Conservation (phyloP, 2,329 filamentous ascomycete genomes). For the Thermothelomyces thermophilus region DNA sequence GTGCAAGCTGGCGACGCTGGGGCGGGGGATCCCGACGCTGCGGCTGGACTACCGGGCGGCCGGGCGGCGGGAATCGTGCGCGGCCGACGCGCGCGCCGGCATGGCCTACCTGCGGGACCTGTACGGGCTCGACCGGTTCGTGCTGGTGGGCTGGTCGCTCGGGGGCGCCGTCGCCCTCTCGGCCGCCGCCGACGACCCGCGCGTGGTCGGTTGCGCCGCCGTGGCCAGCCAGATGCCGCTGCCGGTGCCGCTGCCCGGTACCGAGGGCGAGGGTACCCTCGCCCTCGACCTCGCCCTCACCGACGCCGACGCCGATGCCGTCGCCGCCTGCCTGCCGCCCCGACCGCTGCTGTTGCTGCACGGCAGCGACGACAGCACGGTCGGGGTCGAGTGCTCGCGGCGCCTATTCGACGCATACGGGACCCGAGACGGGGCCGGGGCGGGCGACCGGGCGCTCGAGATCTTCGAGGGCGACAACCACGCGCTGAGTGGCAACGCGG, state of each 20-base stretch:
- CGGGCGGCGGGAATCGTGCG: slow-evolving; percentile 28
- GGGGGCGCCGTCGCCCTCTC: slow-evolving; percentile 37
- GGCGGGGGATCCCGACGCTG: slow-evolving; percentile 31
- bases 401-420: slow-evolving; percentile 34
- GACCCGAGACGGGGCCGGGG: not conserved
- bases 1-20: slow-evolving; percentile 35
- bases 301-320: slow-evolving; percentile 20
- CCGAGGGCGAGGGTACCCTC: too few species aligned
- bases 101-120: slow-evolving; percentile 31
- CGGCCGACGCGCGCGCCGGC: slow-evolving; percentile 31
- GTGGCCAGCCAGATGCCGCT: slow-evolving; percentile 35
- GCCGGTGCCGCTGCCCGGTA: too few species aligned
- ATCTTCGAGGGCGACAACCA: slow-evolving; percentile 38
- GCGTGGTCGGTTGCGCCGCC: slow-evolving; percentile 31
- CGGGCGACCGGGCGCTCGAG: slow-evolving; percentile 28
- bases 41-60: slow-evolving; percentile 34
- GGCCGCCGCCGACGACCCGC: slow-evolving; percentile 28
- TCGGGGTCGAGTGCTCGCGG: slow-evolving; percentile 31
- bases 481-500: slow-evolving; percentile 33
- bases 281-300: too few species aligned
- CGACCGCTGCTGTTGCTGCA: slow-evolving; percentile 34
- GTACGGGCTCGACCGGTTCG: slow-evolving; percentile 31
- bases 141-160: slow-evolving; percentile 38
- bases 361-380: slow-evolving; percentile 33
- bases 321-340: too few species aligned